Evolutionary conservation across 1,284 basidiomycete species (phyloP), one percentile per base, ranked within the genome.

Genomic region (Phlebopus sp.): DNA sequence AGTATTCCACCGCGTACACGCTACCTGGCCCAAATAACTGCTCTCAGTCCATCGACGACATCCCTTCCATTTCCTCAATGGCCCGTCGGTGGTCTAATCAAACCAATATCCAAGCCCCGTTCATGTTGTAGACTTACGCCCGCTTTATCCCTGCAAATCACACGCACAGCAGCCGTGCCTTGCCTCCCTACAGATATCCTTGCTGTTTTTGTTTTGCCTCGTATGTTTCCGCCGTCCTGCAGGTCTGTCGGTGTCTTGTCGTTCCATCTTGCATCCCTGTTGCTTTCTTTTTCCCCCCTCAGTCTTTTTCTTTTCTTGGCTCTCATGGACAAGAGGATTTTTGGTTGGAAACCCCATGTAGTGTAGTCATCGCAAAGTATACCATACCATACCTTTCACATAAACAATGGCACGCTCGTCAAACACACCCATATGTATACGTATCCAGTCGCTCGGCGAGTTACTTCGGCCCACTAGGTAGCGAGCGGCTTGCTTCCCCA

Each of bases 11-110:
- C 25, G 23, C 50, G 0, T 68, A 67, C 42, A 52, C 59, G 17
- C 47, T 68, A 1, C 53, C 66, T 21, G 5, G 56, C 17, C 42
- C 61, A 31, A 58, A 52, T 54, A 62, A 52, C 57, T 64, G 62
- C 39, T 51, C 63, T 55, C 54, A 61, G 29, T 52, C 64, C 4
- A 55, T 67, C 17, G 63, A 64, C 42, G 66, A 64, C 49, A 61
- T 67, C 6, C 64, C 63, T 0, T 63, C 66, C 39, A 67, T 68
- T 35, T 66, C 63, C 1, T 57, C 63, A 2, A 64, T 64, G 66
- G 63, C 62, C 14, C 60, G 63, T 35, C 59, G 65, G 11, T 65
- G 63, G 63, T 55, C 66, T 3, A 60, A 41, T 38, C 47, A 65
- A 13, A 49, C 59, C 11, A 67, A 46, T 17, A 44, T 66, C 25